These are phyloP conservation scores for Mycosphaerella sp. DNA, from an alignment of 2,329 filamentous ascomycete genomes.

Conservation along the genomic window DNA sequence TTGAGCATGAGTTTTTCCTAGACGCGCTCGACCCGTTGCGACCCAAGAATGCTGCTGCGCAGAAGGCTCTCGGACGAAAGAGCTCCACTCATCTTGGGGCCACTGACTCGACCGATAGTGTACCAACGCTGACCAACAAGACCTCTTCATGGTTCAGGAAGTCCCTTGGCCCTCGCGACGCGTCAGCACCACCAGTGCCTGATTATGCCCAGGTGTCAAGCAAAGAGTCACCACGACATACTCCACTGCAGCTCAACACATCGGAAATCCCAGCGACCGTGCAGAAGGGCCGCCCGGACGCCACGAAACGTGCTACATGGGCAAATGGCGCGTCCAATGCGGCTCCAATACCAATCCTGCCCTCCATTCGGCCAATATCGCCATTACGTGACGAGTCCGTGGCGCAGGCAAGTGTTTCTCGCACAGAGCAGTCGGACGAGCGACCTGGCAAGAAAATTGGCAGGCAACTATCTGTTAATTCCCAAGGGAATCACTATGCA, in stretches of 20 bases:
- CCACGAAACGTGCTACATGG: slow-evolving; percentile 87
- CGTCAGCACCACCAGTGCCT: slow-evolving; percentile 57
- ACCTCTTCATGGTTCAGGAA: slow-evolving; percentile 91
- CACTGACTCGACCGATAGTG: slow-evolving; percentile 57
- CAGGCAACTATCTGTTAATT: slow-evolving; percentile 85
- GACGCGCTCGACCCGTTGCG: slow-evolving; percentile 88
- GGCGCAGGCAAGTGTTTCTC: slow-evolving; percentile 71
- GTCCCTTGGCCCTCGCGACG: slow-evolving; percentile 77
- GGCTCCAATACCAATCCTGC: slow-evolving; percentile 91
- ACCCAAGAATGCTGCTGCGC: slow-evolving; percentile 86
- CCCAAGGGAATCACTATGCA: slow-evolving; percentile 85
- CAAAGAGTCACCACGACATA: slow-evolving; percentile 39
- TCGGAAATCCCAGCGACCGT: slow-evolving; percentile 38
- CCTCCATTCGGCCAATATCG: slow-evolving; percentile 89
- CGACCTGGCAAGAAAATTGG: slow-evolving; percentile 85
- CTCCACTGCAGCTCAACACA: slow-evolving; percentile 41
- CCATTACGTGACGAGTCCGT: slow-evolving; percentile 92
- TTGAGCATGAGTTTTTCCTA: slow-evolving; percentile 88
- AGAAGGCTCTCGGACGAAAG: slow-evolving; percentile 75
- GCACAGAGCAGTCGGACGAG: slow-evolving; percentile 44
- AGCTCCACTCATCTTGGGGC: slow-evolving; percentile 68
- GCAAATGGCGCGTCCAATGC: slow-evolving; percentile 66
- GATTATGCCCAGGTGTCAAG: slow-evolving; percentile 39
- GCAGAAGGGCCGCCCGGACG: slow-evolving; percentile 52
- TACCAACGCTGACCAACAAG: slow-evolving; percentile 64